A percentile compares a stretch with the other conserved stretches of the same genome.
Evolutionary conservation across 2,329 filamentous ascomycete species (phyloP).

Genomic region (Hymenoscyphus repandus): DNA sequence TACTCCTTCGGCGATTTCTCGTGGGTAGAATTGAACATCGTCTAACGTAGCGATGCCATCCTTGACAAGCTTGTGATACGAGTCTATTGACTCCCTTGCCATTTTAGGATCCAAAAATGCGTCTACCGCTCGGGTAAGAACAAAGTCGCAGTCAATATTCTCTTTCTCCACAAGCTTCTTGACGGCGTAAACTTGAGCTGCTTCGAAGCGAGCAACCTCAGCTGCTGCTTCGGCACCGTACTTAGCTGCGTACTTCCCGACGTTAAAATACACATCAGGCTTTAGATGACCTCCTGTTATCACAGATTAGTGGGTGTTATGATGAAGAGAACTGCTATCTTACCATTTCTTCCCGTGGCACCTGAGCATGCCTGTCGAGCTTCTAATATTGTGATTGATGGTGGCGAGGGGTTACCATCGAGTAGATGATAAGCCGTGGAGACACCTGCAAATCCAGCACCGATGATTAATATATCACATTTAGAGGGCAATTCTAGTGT

Average conservation of each 20-base stretch:
- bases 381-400: constrained; percentile 61
- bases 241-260: constrained; percentile 29
- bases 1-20: constrained; percentile 13
- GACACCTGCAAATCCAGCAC: constrained; percentile 22
- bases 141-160: constrained; percentile 39
- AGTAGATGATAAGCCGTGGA: constrained; percentile 17
- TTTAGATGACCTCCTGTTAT: constrained; percentile 37
- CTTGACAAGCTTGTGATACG: constrained; percentile 10
- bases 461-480: constrained; percentile 26
- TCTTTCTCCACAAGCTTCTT: constrained; percentile 36
- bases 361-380: constrained; percentile 74
- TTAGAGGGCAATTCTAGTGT: constrained; percentile 15
- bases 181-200: constrained; percentile 35
- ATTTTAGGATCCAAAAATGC: constrained; percentile 30
- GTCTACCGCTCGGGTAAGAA: constrained; percentile 35
- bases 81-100: constrained; percentile 15
- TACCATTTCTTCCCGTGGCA: constrained; percentile 56
- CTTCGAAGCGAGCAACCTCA: constrained; percentile 37
- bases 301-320: neutral
- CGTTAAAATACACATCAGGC: constrained; percentile 37
- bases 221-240: constrained; percentile 34
- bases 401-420: neutral
- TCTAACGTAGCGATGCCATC: constrained; percentile 9
- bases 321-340: neutral
- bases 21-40: constrained; percentile 10